Evolutionary conservation across 441 rosid genomes (phyloP).

Genomic region (Corymbia citriodora): DNA sequence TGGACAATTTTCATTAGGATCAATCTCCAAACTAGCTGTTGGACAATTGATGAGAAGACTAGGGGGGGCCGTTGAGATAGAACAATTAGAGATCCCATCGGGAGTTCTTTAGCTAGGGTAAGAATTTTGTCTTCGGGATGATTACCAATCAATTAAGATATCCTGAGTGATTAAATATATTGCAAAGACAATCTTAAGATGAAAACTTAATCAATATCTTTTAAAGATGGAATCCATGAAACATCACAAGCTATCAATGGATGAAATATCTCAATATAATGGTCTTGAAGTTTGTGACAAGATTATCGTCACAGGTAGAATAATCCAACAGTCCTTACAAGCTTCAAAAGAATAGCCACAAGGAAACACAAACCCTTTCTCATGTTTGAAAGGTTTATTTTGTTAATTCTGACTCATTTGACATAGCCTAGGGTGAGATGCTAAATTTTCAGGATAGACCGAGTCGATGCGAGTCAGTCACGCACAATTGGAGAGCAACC

Average conservation of each 20-base stretch:
- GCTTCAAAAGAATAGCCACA: too few relatives aligned
- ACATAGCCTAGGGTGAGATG: too few relatives aligned
- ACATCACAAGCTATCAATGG: background rate
- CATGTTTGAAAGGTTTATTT: too few relatives aligned
- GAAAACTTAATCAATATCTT: background rate
- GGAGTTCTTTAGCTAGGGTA: background rate
- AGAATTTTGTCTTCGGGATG: background rate
- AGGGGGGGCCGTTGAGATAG: background rate
- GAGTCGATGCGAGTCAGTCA: too few relatives aligned
- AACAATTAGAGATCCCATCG: background rate
- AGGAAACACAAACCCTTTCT: too few relatives aligned
- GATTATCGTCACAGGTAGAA: rapidly evolving
- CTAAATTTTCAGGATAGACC: too few relatives aligned
- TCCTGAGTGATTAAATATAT: background rate
- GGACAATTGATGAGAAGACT: background rate
- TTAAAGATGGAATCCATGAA: background rate
- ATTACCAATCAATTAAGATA: background rate
- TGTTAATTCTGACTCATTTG: too few relatives aligned
- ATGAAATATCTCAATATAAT: background rate
- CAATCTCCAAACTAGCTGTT: background rate
- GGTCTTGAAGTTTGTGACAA: background rate
- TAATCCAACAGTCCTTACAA: too few relatives aligned
- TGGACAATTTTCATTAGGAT: background rate
- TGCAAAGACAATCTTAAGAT: background rate
- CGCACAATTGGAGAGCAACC: too few relatives aligned